Conservation (phyloP, 495 filamentous ascomycete species). For the Penicillium silybi region DNA sequence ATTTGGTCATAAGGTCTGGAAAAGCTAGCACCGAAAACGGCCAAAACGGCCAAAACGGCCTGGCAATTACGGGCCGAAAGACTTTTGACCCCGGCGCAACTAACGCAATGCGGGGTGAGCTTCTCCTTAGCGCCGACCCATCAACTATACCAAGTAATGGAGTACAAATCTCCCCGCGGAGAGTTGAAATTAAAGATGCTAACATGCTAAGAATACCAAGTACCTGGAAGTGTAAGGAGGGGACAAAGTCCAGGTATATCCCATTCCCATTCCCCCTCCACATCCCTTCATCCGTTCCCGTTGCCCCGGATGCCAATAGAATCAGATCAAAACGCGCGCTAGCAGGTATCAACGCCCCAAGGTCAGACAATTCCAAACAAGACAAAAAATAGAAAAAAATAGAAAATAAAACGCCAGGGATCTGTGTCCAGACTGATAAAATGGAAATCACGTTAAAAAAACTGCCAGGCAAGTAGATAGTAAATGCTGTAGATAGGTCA, state of each 20-base stretch:
- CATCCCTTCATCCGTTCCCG: slow-evolving; percentile 26
- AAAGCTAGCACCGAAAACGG: neutral
- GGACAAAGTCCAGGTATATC: neutral
- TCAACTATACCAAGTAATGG: neutral
- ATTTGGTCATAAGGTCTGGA: neutral
- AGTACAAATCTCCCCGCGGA: slow-evolving; percentile 4
- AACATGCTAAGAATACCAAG: slow-evolving; percentile 8
- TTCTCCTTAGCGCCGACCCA: slow-evolving; percentile 6
- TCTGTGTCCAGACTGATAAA: neutral
- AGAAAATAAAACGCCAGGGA: neutral
- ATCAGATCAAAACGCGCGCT: slow-evolving; percentile 7
- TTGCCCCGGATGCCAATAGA: slow-evolving; percentile 18
- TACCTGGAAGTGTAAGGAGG: slow-evolving; percentile 1
- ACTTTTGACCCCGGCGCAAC: neutral
- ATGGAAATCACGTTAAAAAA: slow-evolving; percentile 1
- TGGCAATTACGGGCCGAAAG: neutral
- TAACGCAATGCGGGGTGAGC: slow-evolving; percentile 22
- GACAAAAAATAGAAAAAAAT: slow-evolving; percentile 3
- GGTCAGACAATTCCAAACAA: slow-evolving; percentile 2
- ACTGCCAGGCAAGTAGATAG: neutral
- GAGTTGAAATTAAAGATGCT: neutral
- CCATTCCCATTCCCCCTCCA: neutral
- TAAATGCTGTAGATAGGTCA: neutral
- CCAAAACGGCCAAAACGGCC: neutral
- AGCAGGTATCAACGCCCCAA: slow-evolving; percentile 16